Evolutionary conservation across 1,284 basidiomycete species (phyloP).

Genomic region (Puccinia hordei): DNA sequence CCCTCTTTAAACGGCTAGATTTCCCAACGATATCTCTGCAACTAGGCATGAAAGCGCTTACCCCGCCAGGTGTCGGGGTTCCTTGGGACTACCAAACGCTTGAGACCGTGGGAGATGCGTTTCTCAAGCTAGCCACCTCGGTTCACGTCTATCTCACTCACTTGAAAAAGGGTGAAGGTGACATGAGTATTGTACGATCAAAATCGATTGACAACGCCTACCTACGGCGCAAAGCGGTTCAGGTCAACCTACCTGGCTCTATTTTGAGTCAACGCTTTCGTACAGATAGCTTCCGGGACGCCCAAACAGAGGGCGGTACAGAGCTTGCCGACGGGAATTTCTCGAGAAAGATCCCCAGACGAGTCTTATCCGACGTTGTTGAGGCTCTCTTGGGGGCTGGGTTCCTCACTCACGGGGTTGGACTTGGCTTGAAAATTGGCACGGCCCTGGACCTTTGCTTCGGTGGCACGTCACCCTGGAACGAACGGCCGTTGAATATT

Average conservation of each 20-base stretch:
- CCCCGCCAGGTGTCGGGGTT: slow-evolving; percentile 68
- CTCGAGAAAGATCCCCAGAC: slow-evolving; percentile 64
- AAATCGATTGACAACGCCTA: slow-evolving; percentile 70
- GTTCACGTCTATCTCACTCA: slow-evolving; percentile 73
- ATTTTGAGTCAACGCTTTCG: slow-evolving; percentile 65
- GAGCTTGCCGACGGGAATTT: slow-evolving; percentile 58
- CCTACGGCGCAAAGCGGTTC: slow-evolving; percentile 69
- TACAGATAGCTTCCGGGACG: slow-evolving; percentile 67
- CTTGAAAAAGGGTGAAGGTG: slow-evolving; percentile 76
- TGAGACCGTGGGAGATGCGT: slow-evolving; percentile 79
- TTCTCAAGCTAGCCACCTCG: slow-evolving; percentile 73
- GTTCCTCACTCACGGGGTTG: slow-evolving; percentile 70
- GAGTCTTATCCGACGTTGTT: slow-evolving; percentile 79
- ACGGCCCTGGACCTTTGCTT: slow-evolving; percentile 69
- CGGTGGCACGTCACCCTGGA: slow-evolving; percentile 64
- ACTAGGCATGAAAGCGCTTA: slow-evolving; percentile 71
- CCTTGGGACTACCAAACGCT: slow-evolving; percentile 76
- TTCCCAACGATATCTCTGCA: slow-evolving; percentile 67
- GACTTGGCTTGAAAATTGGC: slow-evolving; percentile 70
- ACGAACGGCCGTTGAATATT: slow-evolving; percentile 46
- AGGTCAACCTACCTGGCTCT: slow-evolving; percentile 67
- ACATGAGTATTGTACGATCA: slow-evolving; percentile 69
- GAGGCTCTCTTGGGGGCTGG: slow-evolving; percentile 76
- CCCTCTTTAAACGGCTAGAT: slow-evolving; percentile 64
- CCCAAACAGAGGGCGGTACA: slow-evolving; percentile 58